Evolutionary conservation across 2,329 filamentous ascomycete genomes (phyloP).

Genomic region (Blastomyces silverae): DNA sequence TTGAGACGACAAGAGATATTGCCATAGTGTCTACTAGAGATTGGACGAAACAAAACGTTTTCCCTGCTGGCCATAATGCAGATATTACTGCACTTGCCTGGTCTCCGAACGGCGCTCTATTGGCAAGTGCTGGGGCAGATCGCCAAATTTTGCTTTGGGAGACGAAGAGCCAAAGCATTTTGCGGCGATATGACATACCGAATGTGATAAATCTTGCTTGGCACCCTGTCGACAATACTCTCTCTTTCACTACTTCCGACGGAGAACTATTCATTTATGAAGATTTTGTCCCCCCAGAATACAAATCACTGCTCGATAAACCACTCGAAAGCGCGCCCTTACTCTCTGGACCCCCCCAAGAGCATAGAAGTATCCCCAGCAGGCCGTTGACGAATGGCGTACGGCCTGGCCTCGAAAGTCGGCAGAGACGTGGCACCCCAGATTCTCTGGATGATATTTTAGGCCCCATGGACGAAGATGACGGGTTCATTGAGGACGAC

Average conservation of each 20-base stretch:
- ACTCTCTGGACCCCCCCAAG: constrained; percentile 68
- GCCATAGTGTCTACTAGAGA: constrained; percentile 82
- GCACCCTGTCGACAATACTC: constrained; percentile 82
- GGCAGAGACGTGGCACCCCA: constrained; percentile 55
- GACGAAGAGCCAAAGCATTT: constrained; percentile 72
- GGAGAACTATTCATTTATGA: constrained; percentile 88
- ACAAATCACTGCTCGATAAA: constrained; percentile 45
- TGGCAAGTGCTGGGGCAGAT: constrained; percentile 57
- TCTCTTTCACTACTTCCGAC: constrained; percentile 87
- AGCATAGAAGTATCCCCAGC: constrained; percentile 55
- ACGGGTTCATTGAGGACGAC: constrained; percentile 89
- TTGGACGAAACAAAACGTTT: constrained; percentile 78
- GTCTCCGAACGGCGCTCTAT: constrained; percentile 88
- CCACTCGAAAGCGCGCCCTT: constrained; percentile 71
- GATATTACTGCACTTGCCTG: constrained; percentile 83
- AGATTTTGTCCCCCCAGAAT: constrained; percentile 48
- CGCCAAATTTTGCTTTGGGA: constrained; percentile 66
- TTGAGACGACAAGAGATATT: constrained; percentile 74
- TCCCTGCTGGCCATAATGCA: constrained; percentile 70
- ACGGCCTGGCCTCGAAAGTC: constrained; percentile 47
- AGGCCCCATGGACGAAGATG: constrained; percentile 55
- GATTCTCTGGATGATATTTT: constrained; percentile 82
- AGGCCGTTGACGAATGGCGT: constrained; percentile 51
- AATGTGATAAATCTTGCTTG: constrained; percentile 82
- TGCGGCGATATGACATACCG: constrained; percentile 70